These are phyloP conservation scores for Candida michaelii DNA, from an alignment of 805 yeast species.

Conservation along the genomic window DNA sequence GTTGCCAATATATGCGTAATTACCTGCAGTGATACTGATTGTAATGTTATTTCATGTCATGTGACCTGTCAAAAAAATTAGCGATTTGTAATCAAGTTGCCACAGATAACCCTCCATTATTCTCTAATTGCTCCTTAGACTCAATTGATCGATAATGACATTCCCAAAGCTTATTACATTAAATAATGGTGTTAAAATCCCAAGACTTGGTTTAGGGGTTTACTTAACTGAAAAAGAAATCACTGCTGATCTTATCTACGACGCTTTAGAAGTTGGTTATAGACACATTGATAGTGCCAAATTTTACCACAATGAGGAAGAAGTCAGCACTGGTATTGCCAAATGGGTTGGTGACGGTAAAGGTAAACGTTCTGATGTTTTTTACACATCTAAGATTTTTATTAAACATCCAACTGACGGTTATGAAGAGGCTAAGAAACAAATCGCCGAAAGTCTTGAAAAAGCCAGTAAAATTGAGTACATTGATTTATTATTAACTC, in stretches of 20 bases:
- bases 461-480: constrained; percentile 34
- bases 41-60: too few relatives aligned
- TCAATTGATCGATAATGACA: too few relatives aligned
- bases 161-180: constrained; percentile 8
- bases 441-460: constrained; percentile 19
- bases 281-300: constrained; percentile 76
- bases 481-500: constrained; percentile 45
- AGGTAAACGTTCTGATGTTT: constrained; percentile 24
- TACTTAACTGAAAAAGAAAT: constrained; percentile 8
- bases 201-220: constrained; percentile 13
- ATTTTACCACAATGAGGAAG: constrained; percentile 62
- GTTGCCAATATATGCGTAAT: constrained; percentile 22
- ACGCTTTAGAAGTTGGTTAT: constrained; percentile 65
- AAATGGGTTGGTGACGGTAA: constrained; percentile 31
- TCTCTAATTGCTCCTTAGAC: too few relatives aligned
- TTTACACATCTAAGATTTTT: constrained; percentile 37
- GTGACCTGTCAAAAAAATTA: too few relatives aligned
- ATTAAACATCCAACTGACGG: constrained; percentile 28
- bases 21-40: neutral
- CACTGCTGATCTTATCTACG: constrained; percentile 4
- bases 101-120: too few relatives aligned
- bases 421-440: constrained; percentile 30
- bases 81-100: too few relatives aligned
- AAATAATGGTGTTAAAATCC: constrained; percentile 10
- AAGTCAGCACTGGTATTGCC: constrained; percentile 57